Conservation (phyloP, 345 rosid genomes). For the Eucalyptus coolabah region DNA sequence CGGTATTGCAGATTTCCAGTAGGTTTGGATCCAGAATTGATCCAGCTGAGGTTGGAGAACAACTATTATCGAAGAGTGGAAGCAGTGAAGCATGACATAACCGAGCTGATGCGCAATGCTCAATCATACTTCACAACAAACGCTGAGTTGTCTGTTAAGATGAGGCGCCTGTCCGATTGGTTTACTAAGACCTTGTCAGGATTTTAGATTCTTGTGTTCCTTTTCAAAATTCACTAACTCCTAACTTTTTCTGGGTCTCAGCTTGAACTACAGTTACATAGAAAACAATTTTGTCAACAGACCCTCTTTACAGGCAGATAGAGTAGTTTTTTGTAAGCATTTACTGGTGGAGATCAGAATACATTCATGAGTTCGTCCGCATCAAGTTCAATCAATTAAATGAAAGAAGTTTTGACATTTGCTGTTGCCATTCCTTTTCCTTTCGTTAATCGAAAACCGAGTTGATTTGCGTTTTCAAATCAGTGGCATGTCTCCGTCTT, state of each 20-base stretch:
- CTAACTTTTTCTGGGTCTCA: background rate
- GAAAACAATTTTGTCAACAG: background rate
- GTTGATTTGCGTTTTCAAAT: background rate
- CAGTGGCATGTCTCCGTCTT: background rate
- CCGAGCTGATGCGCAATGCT: slow-evolving; percentile 60
- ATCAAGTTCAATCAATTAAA: background rate
- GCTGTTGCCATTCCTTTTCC: background rate
- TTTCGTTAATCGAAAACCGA: background rate
- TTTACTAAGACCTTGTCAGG: slow-evolving; percentile 8
- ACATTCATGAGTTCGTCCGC: background rate
- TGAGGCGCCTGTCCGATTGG: slow-evolving; percentile 47
- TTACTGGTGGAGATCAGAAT: background rate
- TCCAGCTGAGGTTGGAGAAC: slow-evolving; percentile 65
- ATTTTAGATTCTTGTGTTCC: background rate
- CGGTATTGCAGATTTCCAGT: slow-evolving; percentile 61
- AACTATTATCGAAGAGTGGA: slow-evolving; percentile 64
- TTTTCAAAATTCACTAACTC: background rate
- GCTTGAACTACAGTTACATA: background rate
- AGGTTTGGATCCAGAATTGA: slow-evolving; percentile 64
- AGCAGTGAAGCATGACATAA: slow-evolving; percentile 60
- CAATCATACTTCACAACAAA: slow-evolving; percentile 36
- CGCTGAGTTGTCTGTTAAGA: slow-evolving; percentile 27
- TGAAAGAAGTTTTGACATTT: background rate
- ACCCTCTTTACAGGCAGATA: background rate
- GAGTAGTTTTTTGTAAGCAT: background rate